Evolutionary conservation across 176 grass and related monocot species (phyloP).

Genomic region (Aegilops umbellulata): DNA sequence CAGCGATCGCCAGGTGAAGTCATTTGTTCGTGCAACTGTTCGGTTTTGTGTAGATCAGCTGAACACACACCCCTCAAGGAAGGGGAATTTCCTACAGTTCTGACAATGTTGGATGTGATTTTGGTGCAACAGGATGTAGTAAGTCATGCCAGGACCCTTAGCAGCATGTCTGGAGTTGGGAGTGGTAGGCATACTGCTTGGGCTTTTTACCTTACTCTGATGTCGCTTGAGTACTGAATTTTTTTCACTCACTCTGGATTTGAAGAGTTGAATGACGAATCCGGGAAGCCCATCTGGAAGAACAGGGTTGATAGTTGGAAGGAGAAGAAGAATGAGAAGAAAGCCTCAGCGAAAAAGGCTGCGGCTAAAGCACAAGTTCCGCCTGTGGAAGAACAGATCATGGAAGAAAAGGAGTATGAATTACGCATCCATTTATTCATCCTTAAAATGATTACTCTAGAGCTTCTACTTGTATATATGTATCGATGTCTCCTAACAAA

Average conservation of each 20-base stretch:
- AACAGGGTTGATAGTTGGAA: constrained; percentile 98
- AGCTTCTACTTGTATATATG: not conserved
- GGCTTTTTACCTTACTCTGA: not conserved
- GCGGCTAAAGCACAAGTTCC: constrained; percentile 59
- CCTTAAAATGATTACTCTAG: not conserved
- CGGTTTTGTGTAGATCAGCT: not conserved
- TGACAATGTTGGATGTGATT: constrained; percentile 19
- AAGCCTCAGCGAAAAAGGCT: constrained; percentile 62
- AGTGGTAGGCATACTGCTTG: constrained; percentile 49
- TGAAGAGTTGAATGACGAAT: constrained; percentile 81
- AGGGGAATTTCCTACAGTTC: not conserved
- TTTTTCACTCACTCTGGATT: constrained; percentile 16
- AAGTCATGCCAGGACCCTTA: constrained; percentile 70
- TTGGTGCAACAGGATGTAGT: constrained; percentile 60
- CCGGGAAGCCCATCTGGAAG: constrained; percentile 96
- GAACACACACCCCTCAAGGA: not conserved
- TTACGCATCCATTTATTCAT: not conserved
- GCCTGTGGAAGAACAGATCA: constrained; percentile 73
- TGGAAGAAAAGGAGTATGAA: constrained; percentile 92
- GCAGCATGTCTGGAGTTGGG: constrained; percentile 73
- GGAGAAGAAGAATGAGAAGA: constrained; percentile 93
- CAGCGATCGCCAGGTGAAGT: constrained; percentile 59
- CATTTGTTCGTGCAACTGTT: not conserved
- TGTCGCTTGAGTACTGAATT: not conserved
- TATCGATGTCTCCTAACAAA: not conserved